Evolutionary conservation across 163 green algal genomes (phyloP), one percentile per base, ranked within the genome.

Genomic region (Chlorella variabilis): DNA sequence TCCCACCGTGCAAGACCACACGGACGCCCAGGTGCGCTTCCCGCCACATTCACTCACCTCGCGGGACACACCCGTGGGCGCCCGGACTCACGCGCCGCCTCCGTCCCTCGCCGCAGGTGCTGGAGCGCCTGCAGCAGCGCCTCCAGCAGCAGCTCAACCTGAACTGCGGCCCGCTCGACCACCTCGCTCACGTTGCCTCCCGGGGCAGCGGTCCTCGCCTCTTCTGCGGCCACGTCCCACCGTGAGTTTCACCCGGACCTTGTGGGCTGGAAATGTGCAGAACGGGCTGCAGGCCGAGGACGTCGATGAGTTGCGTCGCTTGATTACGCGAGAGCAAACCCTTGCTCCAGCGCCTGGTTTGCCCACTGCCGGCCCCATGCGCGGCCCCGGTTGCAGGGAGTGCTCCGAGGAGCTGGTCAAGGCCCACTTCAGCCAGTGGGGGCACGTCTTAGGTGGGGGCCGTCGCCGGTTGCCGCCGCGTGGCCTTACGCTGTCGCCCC

Each of bases 371-470:
- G 48, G 7, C 20, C 8, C 23, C 21, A 29, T 7, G 6, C 3
- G 27, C 34, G 25, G 18, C 11, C 25, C 34, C 56, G 25, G 20
- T 31, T 54, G 75, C 75, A 54, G 75, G 74, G 84, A 89, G 42
- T 81, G 70, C 25, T 70, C 82, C 21, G 85, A 89, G 45, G 77
- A 84, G 36, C 56, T 84, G 21, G 85, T 89, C 11, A 77, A 75
- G 58, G 62, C 77, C 9, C 85, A 89, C 61, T 89, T 89, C 36
- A 82, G 61, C n/a, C 81, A 76, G 41, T 89, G 85, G 85, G 85
- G 85, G 9, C 49, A 71, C 21, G 85, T 89, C 13, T 75, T 70
- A 20, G 73, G 73, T 80, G 51, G 25, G 71, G 1, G 31, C 11
- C 31, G 11, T 3, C 18, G 29, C 62, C 13, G 31, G 3, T 27